Base-by-base conservation (phyloP, 2,329 filamentous ascomycete genomes). In the Venturia nashicola region DNA sequence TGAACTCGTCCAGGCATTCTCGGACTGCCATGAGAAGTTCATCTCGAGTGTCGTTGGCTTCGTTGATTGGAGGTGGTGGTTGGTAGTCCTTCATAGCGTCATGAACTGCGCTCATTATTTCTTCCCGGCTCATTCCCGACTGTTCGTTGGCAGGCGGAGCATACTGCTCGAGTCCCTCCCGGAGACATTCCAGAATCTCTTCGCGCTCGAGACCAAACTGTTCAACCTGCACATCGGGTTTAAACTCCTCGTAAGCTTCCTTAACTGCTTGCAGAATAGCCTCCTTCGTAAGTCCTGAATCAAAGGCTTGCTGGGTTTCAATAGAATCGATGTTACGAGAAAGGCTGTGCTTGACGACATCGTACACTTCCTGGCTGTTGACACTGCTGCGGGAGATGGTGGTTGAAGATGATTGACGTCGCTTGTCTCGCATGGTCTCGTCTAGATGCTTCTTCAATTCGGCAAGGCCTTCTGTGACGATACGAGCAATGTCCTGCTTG, bases 191-290 rank as follows among this genome's bases (percentile, higher is more conserved):
- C 16, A 97, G 79, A 59, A 97, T 89, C 71, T 97, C 93, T 14
- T 97, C 91, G 5, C 91, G 84, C 73, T 96, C 93, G 0, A 97
- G 79, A 1, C 92, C 93, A 67, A 95, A 89, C 70, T 96, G 91
- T 69, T 96, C 88, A 5, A 96, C 82, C 69, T 96, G 88, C 61
- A 96, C 91, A 69, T 97, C 91, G 0, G 93, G 93, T 75, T 96
- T 96, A 76, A 96, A 96, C 63, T 86, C 90, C 72, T 97, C 93
- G 85, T 91, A 96, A 0, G 92, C 93, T 69, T 96, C 91, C 68
- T 87, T 86, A 16, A 97, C 89, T 3, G 92, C 91, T 36, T 89
- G 83, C 1, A 97, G 83, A 43, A 97, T 90, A 65, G 95, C 90
- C 60, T 96, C 90, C 68, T 89, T 85, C 69, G 86, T 87, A 3